phyloP scores from a whole-genome alignment of 2,329 filamentous ascomycete species.

The Alternaria novae-zelandiae region DNA sequence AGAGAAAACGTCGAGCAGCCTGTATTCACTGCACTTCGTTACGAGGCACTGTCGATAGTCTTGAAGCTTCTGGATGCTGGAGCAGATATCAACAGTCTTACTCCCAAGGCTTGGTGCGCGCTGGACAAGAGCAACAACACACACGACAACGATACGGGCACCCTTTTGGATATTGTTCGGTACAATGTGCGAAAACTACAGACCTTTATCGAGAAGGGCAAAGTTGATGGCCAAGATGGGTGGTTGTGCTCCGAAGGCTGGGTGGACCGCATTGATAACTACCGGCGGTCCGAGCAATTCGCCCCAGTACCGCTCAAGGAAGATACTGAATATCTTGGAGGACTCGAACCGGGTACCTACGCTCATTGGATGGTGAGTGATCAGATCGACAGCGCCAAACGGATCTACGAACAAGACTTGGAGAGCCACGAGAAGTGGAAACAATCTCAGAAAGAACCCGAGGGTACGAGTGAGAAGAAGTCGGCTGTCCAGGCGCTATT shows the following conservation, averaged over 20 bases:
- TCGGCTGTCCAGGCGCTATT: slow-evolving; percentile 61
- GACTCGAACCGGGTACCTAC: slow-evolving; percentile 64
- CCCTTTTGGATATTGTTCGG: slow-evolving; percentile 67
- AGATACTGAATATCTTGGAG: slow-evolving; percentile 58
- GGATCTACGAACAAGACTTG: slow-evolving; percentile 45
- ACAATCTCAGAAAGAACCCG: slow-evolving; percentile 21
- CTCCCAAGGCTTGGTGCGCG: slow-evolving; percentile 44
- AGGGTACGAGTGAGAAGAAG: slow-evolving; percentile 60
- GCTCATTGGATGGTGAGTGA: slow-evolving; percentile 60
- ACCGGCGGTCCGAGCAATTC: neutral
- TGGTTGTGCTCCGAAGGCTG: neutral
- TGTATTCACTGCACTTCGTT: slow-evolving; percentile 65
- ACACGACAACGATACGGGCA: slow-evolving; percentile 50
- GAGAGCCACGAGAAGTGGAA: slow-evolving; percentile 36
- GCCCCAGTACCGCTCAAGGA: slow-evolving; percentile 45
- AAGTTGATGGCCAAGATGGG: slow-evolving; percentile 2
- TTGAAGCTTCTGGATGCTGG: slow-evolving; percentile 67
- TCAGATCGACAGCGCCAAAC: slow-evolving; percentile 48
- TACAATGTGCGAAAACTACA: slow-evolving; percentile 52
- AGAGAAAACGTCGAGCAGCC: slow-evolving; percentile 65
- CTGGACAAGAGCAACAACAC: slow-evolving; percentile 37
- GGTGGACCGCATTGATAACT: neutral
- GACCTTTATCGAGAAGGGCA: slow-evolving; percentile 14
- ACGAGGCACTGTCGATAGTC: slow-evolving; percentile 60
- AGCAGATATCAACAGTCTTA: slow-evolving; percentile 69